These are phyloP conservation scores for Xylaria sp. DNA, from an alignment of 2,329 filamentous ascomycete species.

Conservation along the genomic window DNA sequence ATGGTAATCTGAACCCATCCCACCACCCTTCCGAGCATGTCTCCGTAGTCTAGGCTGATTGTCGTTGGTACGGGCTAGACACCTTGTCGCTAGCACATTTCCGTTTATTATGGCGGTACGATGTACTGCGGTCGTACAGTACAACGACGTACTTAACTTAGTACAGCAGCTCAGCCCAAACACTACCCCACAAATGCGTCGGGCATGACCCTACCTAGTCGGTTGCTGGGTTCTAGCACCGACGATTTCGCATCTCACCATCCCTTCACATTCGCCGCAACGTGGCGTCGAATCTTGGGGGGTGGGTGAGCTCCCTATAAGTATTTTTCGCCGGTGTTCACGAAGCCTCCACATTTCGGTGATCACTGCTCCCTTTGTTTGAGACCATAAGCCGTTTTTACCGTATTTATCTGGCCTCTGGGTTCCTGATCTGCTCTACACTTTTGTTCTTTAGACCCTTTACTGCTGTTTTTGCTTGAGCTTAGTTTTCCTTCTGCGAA, in stretches of 20 bases:
- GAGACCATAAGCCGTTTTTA: neutral
- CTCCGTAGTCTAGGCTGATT: constrained; percentile 11
- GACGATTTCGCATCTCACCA: constrained; percentile 4
- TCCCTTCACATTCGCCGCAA: neutral
- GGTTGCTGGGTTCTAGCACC: constrained; percentile 10
- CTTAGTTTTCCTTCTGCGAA: neutral
- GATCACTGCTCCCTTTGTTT: neutral
- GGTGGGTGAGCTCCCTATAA: constrained; percentile 1
- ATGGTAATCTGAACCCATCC: constrained; percentile 20
- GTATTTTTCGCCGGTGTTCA: neutral
- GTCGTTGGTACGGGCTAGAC: neutral
- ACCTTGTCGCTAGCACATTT: constrained; percentile 9
- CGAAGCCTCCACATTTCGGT: neutral
- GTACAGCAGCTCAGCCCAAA: constrained; percentile 12
- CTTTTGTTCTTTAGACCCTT: neutral
- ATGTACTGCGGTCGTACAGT: no score
- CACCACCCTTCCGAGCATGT: constrained; percentile 16
- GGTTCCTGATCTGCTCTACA: neutral
- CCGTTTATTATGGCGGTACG: neutral
- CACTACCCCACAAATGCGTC: constrained; percentile 22
- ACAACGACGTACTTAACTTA: no score
- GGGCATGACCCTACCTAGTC: constrained; percentile 3
- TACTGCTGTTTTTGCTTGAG: neutral
- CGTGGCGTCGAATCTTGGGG: constrained; percentile 15
- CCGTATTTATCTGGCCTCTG: constrained; percentile 1